A percentile compares a stretch with the other conserved stretches of the same genome.
Conservation (phyloP, 805 yeast genomes). For the Suhomyces pyralidae region DNA sequence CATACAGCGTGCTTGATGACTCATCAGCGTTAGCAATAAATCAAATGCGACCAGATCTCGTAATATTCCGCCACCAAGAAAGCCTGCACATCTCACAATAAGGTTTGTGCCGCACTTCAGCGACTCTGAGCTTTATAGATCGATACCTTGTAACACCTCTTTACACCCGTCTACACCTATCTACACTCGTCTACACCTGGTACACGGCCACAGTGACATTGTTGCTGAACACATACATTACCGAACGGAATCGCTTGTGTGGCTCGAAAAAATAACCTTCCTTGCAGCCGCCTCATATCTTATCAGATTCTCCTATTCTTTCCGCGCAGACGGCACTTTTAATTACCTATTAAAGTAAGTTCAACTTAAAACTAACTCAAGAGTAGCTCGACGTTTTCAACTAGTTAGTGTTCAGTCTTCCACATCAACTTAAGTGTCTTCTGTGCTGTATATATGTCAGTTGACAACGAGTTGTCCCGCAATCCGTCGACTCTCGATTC, state of each 20-base stretch:
- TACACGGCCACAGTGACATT: not conserved
- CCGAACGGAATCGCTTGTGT: not conserved
- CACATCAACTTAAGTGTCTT: too few species aligned
- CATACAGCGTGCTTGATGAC: not conserved
- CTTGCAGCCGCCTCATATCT: not conserved
- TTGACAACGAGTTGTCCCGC: not conserved
- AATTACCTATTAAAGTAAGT: not conserved
- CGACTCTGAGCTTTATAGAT: not conserved
- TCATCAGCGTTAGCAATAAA: not conserved
- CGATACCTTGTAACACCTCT: not conserved
- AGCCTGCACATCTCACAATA: not conserved
- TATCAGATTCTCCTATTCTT: not conserved
- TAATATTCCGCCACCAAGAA: not conserved
- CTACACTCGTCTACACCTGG: not conserved
- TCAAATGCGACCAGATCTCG: not conserved
- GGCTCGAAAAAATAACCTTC: not conserved
- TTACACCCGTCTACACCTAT: not conserved
- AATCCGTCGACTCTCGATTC: slow-evolving; percentile 10
- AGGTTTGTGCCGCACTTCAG: not conserved
- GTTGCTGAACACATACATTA: not conserved
- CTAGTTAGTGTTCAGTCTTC: too few species aligned
- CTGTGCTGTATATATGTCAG: not conserved
- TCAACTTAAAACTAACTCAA: too few species aligned
- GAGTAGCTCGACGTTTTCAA: too few species aligned
- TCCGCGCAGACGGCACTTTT: not conserved